phyloP scores from a whole-genome alignment of 1,284 basidiomycete genomes.

The Kwoniella shivajii region DNA sequence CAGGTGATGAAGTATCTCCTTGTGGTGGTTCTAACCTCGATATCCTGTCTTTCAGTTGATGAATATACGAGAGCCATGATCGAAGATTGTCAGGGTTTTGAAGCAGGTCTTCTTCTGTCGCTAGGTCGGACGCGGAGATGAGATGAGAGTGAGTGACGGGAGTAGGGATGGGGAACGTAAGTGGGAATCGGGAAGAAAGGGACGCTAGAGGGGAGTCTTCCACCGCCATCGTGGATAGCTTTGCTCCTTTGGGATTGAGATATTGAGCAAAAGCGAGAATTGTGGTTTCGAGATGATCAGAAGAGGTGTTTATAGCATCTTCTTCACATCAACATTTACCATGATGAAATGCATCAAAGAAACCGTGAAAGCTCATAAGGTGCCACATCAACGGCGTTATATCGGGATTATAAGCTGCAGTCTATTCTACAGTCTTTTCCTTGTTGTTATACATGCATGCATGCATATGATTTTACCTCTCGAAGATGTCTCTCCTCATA shows the following conservation, averaged over 20 bases:
- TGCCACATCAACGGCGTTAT: constrained; percentile 5
- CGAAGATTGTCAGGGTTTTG: constrained; percentile 88
- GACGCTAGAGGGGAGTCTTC: constrained; percentile 37
- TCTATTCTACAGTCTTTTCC: too few species aligned
- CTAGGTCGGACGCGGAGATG: constrained; percentile 73
- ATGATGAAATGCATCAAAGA: not conserved
- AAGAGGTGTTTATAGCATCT: not conserved
- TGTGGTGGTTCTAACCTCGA: constrained; percentile 61
- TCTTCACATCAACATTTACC: not conserved
- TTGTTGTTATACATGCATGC: not conserved
- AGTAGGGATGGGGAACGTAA: constrained; percentile 81
- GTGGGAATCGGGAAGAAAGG: constrained; percentile 63
- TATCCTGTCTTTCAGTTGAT: constrained; percentile 68
- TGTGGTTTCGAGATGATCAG: not conserved
- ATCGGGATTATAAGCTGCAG: constrained; percentile 1
- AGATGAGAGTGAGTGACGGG: constrained; percentile 76
- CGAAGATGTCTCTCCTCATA: too few species aligned
- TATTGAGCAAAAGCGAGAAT: not conserved
- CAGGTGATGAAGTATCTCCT: constrained; percentile 34
- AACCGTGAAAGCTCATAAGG: not conserved
- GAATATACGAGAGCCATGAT: constrained; percentile 88
- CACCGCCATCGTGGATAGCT: constrained; percentile 28
- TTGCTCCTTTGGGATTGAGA: not conserved
- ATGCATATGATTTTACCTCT: too few species aligned
- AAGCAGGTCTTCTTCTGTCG: constrained; percentile 92